Evolutionary conservation across 106 monocot genomes (phyloP), one percentile per base, ranked within the genome.

Genomic region (Dendrobium nobile): DNA sequence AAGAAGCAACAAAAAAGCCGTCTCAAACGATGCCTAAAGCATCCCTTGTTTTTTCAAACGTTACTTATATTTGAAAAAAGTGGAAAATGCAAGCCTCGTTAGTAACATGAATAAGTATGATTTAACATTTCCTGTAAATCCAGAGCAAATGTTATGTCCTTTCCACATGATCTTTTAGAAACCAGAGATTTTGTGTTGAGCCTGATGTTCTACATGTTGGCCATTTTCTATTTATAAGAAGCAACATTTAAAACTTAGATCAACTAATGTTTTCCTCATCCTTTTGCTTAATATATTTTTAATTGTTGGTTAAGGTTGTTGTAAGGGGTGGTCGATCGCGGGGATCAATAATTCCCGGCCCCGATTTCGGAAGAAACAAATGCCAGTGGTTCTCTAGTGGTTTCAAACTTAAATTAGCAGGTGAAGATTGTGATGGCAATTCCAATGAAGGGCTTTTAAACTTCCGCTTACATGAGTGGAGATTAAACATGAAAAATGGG

Each of bases 301-400:
- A 4, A 1, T 28, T 40, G 72, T 37, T 54, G 67, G 65, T 48
- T 28, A 81, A 88, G 90, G 90, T 91, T 27, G 80, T 91, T 77
- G 82, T 91, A 8, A 82, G 81, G 77, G 90, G 86, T 73, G 78
- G 75, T 41, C 77, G 85, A 80, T 56, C 84, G 54, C 22, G 24
- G 33, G 82, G 77, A 45, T 84, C 87, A 16, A 75, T 88, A 58
- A 86, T 91, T 40, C 90, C 88, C 24, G 90, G 90, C 2, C 87
- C 90, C 37, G 77, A 86, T 4, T n/a, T 54, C 33, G 86, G 82
- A 5, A 17, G 19, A 54, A 77, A 84, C 33, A 85, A 82, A 74
- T 77, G 47, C 40, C 58, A 84, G 17, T 84, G 84, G 86, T 84
- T 84, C 75, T 87, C 89, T 78, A 75, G 33, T 65, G 79, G 77